Conservation (phyloP, 768 basidiomycete species). For the Auricularia heimuer region DNA sequence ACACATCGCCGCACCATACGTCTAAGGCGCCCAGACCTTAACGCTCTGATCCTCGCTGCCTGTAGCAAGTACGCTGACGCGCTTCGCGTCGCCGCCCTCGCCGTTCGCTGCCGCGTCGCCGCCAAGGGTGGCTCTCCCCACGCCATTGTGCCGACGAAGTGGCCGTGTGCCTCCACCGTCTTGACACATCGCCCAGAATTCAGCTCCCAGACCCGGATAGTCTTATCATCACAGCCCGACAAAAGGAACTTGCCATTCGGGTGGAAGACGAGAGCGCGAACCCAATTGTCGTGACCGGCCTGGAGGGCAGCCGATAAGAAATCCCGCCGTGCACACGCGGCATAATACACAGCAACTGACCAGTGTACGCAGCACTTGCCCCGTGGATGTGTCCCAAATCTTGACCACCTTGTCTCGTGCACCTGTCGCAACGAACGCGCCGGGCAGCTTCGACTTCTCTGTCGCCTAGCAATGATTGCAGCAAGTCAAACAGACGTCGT, state of each 20-base stretch:
- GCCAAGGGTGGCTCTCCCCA: constrained; percentile 47
- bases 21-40: constrained; percentile 20
- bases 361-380: constrained; percentile 70
- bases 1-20: neutral
- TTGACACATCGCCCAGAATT: constrained; percentile 77
- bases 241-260: constrained; percentile 82
- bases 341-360: constrained; percentile 28
- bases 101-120: constrained; percentile 14
- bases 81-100: constrained; percentile 18
- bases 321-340: constrained; percentile 5
- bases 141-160: constrained; percentile 71
- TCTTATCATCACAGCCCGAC: constrained; percentile 90
- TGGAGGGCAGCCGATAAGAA: constrained; percentile 15
- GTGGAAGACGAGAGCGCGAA: constrained; percentile 81
- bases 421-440: constrained; percentile 64
- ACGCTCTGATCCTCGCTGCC: constrained; percentile 36
- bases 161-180: constrained; percentile 78
- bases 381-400: constrained; percentile 79
- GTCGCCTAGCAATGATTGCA: constrained; percentile 23
- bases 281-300: constrained; percentile 85
- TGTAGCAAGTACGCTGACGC: constrained; percentile 38
- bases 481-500: neutral
- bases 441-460: constrained; percentile 23
- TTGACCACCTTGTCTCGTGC: constrained; percentile 88
- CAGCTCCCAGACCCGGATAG: constrained; percentile 84